These are phyloP conservation scores for Tubosaeta brunneosetosa DNA, from an alignment of 768 basidiomycete genomes.

Conservation along the genomic window DNA sequence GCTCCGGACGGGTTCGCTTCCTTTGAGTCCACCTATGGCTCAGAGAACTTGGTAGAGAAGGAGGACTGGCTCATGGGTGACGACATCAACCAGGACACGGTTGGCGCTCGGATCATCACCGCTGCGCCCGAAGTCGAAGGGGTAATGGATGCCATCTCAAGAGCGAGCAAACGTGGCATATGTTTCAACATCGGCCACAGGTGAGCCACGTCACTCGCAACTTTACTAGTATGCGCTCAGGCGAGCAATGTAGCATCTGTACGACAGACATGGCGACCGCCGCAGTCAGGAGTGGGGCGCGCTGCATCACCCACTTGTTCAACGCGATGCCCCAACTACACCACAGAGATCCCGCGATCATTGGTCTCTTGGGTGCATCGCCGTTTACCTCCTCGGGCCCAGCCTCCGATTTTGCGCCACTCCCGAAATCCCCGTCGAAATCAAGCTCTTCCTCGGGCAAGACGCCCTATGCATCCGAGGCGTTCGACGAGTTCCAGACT, in stretches of 20 bases:
- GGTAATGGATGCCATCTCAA: slow-evolving; percentile 64
- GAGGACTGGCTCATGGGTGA: slow-evolving; percentile 65
- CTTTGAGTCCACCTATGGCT: slow-evolving; percentile 73
- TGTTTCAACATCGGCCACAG: slow-evolving; percentile 88
- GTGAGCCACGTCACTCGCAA: slow-evolving; percentile 33
- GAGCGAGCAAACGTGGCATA: slow-evolving; percentile 60
- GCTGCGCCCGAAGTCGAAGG: slow-evolving; percentile 84
- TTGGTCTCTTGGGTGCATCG: slow-evolving; percentile 79
- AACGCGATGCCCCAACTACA: slow-evolving; percentile 91
- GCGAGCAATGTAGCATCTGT: slow-evolving; percentile 49
- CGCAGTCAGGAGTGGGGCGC: slow-evolving; percentile 68
- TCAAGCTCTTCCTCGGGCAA: slow-evolving; percentile 11
- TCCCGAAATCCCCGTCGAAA: slow-evolving; percentile 15
- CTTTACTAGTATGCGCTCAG: slow-evolving; percentile 1
- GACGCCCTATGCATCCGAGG: slow-evolving; percentile 46
- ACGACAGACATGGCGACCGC: slow-evolving; percentile 66
- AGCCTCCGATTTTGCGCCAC: slow-evolving; percentile 29
- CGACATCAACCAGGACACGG: slow-evolving; percentile 23
- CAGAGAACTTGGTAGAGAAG: slow-evolving; percentile 53
- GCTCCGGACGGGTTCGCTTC: slow-evolving; percentile 61
- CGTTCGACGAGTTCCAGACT: slow-evolving; percentile 54
- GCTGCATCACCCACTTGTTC: slow-evolving; percentile 89
- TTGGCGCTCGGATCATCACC: slow-evolving; percentile 76
- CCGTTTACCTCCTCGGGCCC: slow-evolving; percentile 50
- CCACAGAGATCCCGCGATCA: slow-evolving; percentile 88